Conservation (phyloP, 257 asterid genomes). For the Nicotiana tomentosiformis region DNA sequence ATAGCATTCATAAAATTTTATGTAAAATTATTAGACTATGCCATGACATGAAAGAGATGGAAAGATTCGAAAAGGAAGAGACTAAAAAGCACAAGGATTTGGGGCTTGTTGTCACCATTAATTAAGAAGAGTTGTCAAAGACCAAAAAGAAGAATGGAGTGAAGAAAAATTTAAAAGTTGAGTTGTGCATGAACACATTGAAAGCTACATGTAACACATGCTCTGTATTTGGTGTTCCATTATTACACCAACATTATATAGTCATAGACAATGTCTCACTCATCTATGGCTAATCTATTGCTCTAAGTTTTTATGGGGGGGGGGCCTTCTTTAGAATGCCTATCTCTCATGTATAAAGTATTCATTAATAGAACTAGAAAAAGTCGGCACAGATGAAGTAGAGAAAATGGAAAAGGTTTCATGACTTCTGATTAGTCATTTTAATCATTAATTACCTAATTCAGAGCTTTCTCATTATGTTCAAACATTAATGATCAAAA, state of each 20-base stretch:
- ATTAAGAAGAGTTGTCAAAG: neutral
- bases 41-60: neutral
- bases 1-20: neutral
- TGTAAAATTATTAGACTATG: neutral
- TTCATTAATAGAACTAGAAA: neutral
- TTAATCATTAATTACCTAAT: neutral
- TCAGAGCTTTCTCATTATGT: neutral
- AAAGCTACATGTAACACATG: slow-evolving; percentile 24
- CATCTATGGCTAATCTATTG: slow-evolving; percentile 16
- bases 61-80: neutral
- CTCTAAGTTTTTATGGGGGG: neutral
- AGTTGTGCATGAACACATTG: slow-evolving; percentile 29
- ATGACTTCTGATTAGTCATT: neutral
- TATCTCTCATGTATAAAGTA: neutral
- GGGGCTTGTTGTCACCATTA: neutral
- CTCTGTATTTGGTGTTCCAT: slow-evolving; percentile 12
- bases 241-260: neutral
- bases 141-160: slow-evolving; percentile 9
- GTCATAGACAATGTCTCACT: neutral
- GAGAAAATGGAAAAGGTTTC: neutral
- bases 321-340: neutral
- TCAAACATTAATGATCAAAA: neutral
- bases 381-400: neutral
- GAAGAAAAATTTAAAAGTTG: slow-evolving; percentile 1
- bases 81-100: neutral